Evolutionary conservation across 2,329 filamentous ascomycete genomes (phyloP).

Genomic region (Hymenoscyphus linearis): DNA sequence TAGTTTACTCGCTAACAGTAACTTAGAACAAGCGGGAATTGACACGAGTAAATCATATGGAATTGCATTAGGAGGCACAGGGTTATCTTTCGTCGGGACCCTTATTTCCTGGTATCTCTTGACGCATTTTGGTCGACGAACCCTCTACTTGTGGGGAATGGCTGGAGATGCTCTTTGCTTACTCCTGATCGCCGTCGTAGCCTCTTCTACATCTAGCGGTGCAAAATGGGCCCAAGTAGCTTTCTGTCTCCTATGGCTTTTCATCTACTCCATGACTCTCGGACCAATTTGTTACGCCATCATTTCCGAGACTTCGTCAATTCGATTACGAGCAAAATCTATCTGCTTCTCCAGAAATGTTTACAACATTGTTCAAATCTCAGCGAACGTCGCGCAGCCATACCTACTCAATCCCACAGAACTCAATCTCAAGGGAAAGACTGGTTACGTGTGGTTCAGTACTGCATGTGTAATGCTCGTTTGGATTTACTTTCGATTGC

Average conservation of each 20-base stretch:
- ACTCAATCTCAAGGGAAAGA: slow-evolving; percentile 35
- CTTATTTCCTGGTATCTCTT: slow-evolving; percentile 37
- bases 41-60: background rate
- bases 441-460: slow-evolving; percentile 37
- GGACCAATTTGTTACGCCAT: slow-evolving; percentile 37
- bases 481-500: slow-evolving; percentile 48
- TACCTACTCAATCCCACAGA: slow-evolving; percentile 32
- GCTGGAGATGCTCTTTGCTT: slow-evolving; percentile 8
- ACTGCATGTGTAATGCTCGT: slow-evolving; percentile 34
- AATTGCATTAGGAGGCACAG: background rate
- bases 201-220: slow-evolving; percentile 39
- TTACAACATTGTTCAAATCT: slow-evolving; percentile 30
- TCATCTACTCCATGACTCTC: slow-evolving; percentile 34
- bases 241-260: slow-evolving; percentile 23
- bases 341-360: slow-evolving; percentile 36
- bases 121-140: slow-evolving; percentile 43
- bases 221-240: slow-evolving; percentile 29
- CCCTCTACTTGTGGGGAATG: slow-evolving; percentile 43
- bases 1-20: background rate
- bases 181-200: slow-evolving; percentile 41
- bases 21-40: background rate
- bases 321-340: slow-evolving; percentile 35
- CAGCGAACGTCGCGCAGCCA: slow-evolving; percentile 30
- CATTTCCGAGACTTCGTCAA: slow-evolving; percentile 35
- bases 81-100: background rate